Evolutionary conservation across 1,139 yeast genomes (phyloP).

Genomic region (Magnusiomyces sp.): DNA sequence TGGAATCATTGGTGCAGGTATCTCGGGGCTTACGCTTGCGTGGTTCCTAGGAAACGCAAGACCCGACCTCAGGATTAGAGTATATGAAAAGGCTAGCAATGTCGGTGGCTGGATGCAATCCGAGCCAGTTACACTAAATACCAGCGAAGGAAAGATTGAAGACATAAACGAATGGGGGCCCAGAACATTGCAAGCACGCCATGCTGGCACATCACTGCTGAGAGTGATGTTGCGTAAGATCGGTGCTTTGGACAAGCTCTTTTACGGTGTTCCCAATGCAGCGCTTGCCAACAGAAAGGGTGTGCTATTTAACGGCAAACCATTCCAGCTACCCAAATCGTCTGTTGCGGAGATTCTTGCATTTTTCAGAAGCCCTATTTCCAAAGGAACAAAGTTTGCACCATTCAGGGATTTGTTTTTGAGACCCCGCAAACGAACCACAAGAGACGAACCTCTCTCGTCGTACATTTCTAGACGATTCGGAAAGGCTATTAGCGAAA

Average conservation of each 20-base stretch:
- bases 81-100: constrained; percentile 47
- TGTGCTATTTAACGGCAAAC: constrained; percentile 35
- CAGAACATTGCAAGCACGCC: constrained; percentile 35
- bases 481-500: constrained; percentile 50
- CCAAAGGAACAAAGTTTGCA: constrained; percentile 33
- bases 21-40: constrained; percentile 74
- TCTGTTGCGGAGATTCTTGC: constrained; percentile 19
- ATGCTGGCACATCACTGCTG: constrained; percentile 29
- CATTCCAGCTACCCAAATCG: constrained; percentile 30
- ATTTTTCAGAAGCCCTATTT: constrained; percentile 29
- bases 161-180: constrained; percentile 34
- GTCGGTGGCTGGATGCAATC: constrained; percentile 81
- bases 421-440: constrained; percentile 19
- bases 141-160: constrained; percentile 8
- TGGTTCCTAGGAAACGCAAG: constrained; percentile 62
- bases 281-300: constrained; percentile 56
- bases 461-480: constrained; percentile 62
- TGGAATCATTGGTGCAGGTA: constrained; percentile 68
- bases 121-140: constrained; percentile 4
- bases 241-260: constrained; percentile 34
- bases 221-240: constrained; percentile 36
- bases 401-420: constrained; percentile 29
- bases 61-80: constrained; percentile 51
- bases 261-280: constrained; percentile 43
- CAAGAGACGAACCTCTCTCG: constrained; percentile 62